Conservation (phyloP, 129 eudicot genomes). For the Saposhnikovia divaricata region DNA sequence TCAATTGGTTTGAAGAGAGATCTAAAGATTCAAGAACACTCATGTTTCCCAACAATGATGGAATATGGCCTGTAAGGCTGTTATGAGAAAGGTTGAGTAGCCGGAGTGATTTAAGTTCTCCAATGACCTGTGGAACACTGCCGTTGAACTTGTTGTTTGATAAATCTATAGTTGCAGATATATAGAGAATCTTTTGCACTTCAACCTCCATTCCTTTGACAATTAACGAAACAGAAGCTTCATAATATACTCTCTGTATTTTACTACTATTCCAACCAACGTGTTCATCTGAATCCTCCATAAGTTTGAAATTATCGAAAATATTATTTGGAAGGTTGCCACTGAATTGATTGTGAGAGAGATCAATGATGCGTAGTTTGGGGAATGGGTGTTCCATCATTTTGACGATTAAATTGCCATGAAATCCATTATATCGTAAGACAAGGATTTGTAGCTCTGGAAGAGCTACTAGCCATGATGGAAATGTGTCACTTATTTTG, state of each 20-base stretch:
- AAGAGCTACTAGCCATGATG: conserved; percentile 9
- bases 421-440: neutral
- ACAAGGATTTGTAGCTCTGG: conserved; percentile 2
- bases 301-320: conserved; percentile 1
- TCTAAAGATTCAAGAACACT: conserved; percentile 26
- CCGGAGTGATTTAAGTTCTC: conserved; percentile 15
- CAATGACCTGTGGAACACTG: conserved; percentile 18
- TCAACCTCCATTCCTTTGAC: neutral
- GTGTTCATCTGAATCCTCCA: neutral
- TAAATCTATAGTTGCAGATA: conserved; percentile 23
- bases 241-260: no score
- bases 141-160: conserved; percentile 32
- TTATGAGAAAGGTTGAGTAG: conserved; percentile 33
- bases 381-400: neutral
- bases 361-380: conserved; percentile 13
- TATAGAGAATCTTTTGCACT: conserved; percentile 13
- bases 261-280: no score
- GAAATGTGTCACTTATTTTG: conserved; percentile 10
- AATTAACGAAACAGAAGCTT: neutral
- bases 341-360: conserved; percentile 17
- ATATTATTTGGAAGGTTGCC: neutral
- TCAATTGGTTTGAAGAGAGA: conserved; percentile 29
- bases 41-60: conserved; percentile 13
- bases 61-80: conserved; percentile 23
- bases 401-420: neutral